Evolutionary conservation across 441 rosid species (phyloP), one percentile per base, ranked within the genome.

Genomic region (Gossypium trilobum): DNA sequence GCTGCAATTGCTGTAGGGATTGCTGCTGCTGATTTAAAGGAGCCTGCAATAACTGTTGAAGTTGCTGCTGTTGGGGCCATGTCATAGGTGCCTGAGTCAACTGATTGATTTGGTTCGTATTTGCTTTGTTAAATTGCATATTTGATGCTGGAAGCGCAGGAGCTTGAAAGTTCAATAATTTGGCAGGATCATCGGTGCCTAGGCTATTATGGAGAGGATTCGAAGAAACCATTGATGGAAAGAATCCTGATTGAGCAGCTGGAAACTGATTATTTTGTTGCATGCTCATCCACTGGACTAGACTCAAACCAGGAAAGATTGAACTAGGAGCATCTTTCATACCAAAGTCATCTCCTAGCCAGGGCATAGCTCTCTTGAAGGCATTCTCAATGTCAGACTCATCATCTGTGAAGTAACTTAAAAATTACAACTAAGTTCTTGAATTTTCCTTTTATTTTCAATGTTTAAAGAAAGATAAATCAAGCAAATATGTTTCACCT

Each of bases 241-340:
- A 84, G 77, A 85, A 82, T 75, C 96, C 93, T 7, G 91, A 71
- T 73, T 89, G 97, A 74, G 91, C 79, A 75, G 84, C 82, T 73
- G 93, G 87, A 64, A 85, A 77, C 78, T 87, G 95, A 78, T 89
- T 86, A 79, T 83, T 89, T 75, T 90, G 97, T 81, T 93, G 98
- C 98, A 93, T 90, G 82, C 86, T 90, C 98, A 94, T 94, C 98
- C 98, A 94, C 83, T 91, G 98, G 72, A 89, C 95, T 75, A 94
- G 86, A 84, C 95, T 94, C 82, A 94, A 81, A 74, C 96, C 93
- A 67, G 98, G 96, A 78, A 89, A 91, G 61, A 90, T 79, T 0
- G 96, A 84, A 83, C 78, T 91, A 0, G 87, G 82, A 2, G 86
- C 57, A 72, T 94, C 97, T 85, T 90, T 94, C 89, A 89, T 84